Evolutionary conservation across 345 rosid species (phyloP), one percentile per base, ranked within the genome.

Genomic region (Erodium maritimum): DNA sequence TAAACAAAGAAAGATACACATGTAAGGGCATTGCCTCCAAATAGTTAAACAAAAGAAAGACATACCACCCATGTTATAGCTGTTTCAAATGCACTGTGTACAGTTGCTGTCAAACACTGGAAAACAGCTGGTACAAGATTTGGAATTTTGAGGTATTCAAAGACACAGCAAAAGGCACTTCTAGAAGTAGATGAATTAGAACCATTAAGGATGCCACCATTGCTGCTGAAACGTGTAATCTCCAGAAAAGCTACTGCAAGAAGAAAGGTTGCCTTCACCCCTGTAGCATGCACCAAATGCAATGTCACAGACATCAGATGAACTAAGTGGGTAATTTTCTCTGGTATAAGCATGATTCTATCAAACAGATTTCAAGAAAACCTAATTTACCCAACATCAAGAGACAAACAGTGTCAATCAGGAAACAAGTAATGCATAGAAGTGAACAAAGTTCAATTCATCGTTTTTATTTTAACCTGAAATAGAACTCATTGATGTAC

Each of bases 211-310:
- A 90, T 82, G 69, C 99, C 99, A 55, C 99, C 99, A 55, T 94
- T 94, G 73, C 96, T 94, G 71, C 88, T 85, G 75, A 94, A 94
- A 42, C 99, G 95, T 60, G 85, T 85, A 54, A 87, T 87, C 77
- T 94, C 99, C 68, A 94, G 67, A 74, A 90, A 90, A 37, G 99
- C 90, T 25, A 94, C 99, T 21, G 99, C 97, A 69, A 94, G 99
- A 81, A 94, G 91, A 82, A 90, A 94, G 58, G 96, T 94, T 22
- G 99, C 97, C 79, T 94, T 94, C 65, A 94, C 97, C 56, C 97
- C 99, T 94, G 74, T 62, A 72, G 62, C 67, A 67, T 23, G 63
- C 56, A 58, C 63, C 75, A 66, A 67, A 63, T 1, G 23, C 50
- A 60, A 33, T 16, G 33, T 33, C 21, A 51, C 48, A 34, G 46